Conservation (phyloP, 768 basidiomycete species). For the Hemileccinum impolitum region DNA sequence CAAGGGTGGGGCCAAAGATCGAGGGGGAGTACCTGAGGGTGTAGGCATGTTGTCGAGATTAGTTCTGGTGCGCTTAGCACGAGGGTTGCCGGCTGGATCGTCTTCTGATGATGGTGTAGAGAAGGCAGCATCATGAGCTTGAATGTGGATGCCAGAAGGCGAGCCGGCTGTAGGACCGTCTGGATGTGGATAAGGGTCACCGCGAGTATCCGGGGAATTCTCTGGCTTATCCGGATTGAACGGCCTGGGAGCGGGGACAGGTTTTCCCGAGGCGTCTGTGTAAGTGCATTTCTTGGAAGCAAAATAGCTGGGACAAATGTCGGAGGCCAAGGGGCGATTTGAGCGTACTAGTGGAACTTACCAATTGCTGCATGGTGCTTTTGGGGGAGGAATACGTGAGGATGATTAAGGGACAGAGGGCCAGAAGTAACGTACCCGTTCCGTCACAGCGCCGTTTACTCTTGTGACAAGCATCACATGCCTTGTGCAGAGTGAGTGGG, state of each 20-base stretch:
- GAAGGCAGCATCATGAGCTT: conserved; percentile 9
- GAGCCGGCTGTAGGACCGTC: conserved; percentile 13
- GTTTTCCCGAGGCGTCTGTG: conserved; percentile 73
- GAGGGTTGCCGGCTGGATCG: conserved; percentile 37
- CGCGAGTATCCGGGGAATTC: conserved; percentile 24
- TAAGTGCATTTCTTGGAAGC: conserved; percentile 80
- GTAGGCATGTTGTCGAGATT: conserved; percentile 37
- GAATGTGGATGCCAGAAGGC: conserved; percentile 12
- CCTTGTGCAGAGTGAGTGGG: conserved; percentile 31
- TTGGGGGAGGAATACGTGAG: conserved; percentile 14
- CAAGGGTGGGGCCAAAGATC: conserved; percentile 35
- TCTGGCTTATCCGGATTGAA: conserved; percentile 41
- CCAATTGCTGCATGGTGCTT: conserved; percentile 83
- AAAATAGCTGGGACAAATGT: conserved; percentile 53
- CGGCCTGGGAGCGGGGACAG: conserved; percentile 69
- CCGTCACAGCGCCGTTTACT: conserved; percentile 84
- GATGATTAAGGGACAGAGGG: conserved; percentile 2
- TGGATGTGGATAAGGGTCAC: conserved; percentile 14
- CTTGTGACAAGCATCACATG: conserved; percentile 84
- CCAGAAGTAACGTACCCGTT: conserved; percentile 48
- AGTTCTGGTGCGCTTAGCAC: conserved; percentile 53
- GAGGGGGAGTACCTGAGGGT: conserved; percentile 28
- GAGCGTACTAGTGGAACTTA: conserved; percentile 28
- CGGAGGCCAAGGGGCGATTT: conserved; percentile 1
- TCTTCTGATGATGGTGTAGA: conserved; percentile 33